Percentiles rank a stretch among this genome's conserved stretches.
phyloP scores from a whole-genome alignment of 78 protist genomes.

The Tieghemostelium lacteum region DNA sequence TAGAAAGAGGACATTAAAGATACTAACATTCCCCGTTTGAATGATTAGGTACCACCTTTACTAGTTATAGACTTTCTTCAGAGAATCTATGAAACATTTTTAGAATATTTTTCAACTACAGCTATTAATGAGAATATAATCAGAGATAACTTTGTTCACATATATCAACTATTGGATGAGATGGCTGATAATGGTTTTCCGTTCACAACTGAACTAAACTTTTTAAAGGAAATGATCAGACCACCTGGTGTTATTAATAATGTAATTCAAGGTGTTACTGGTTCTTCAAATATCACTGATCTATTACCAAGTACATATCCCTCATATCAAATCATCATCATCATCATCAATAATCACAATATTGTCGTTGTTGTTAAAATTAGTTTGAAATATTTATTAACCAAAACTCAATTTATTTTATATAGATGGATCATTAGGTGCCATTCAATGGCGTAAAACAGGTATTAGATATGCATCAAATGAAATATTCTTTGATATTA shows the following conservation, averaged over 20 bases:
- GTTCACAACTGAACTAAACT: conserved; percentile 90
- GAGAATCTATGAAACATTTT: conserved; percentile 85
- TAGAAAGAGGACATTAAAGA: no score
- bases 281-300: conserved; percentile 65
- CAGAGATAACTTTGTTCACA: conserved; percentile 84
- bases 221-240: conserved; percentile 89
- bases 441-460: conserved; percentile 91
- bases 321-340: background rate
- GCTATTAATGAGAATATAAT: conserved; percentile 60
- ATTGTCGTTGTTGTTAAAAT: background rate
- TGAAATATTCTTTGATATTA: conserved; percentile 93
- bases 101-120: conserved; percentile 71
- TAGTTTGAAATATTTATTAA: background rate
- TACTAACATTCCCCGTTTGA: no score
- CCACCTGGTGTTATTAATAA: conserved; percentile 83
- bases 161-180: conserved; percentile 93
- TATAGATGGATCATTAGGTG: conserved; percentile 72
- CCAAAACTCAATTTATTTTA: background rate
- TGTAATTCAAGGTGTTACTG: conserved; percentile 37
- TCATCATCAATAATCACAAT: conserved; percentile 3
- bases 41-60: conserved; percentile 80
- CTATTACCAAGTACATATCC: conserved; percentile 54
- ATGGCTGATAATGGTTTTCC: conserved; percentile 96
- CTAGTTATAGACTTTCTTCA: conserved; percentile 89
- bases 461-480: conserved; percentile 92